Base-by-base conservation (phyloP, 2,329 filamentous ascomycete genomes). In the Xylariaceae sp. region DNA sequence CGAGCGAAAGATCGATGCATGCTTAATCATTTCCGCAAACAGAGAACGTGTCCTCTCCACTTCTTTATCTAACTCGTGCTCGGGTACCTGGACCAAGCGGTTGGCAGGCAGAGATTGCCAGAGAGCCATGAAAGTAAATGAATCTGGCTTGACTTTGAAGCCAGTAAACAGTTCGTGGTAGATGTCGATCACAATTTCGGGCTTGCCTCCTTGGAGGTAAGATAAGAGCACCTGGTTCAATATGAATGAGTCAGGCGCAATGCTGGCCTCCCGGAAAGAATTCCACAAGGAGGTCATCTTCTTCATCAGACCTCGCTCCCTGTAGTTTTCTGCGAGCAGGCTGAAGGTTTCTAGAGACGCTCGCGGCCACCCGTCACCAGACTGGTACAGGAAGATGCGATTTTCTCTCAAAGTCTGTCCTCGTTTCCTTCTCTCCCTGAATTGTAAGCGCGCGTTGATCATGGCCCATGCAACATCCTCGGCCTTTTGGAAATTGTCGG, bases 311-410 rank as follows among this genome's bases (percentile, higher is more conserved):
- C 81, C 78, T 15, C 86, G 82, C 49, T 84, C 77, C 54, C 83
- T 83, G 69, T 91, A 93, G 70, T 89, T 85, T 60, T 89, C 82
- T 1, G 90, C 82, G 37, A 94, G 77, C 10, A 94, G 79, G 2
- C 83, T 87, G 69, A 93, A 93, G 0, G 90, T 94, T 73, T 94
- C 90, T 48, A 88, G 80, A 2, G 82, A 91, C 2, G 89, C 90
- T 51, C 79, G 76, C 0, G 80, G 88, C 60, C 70, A 80, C 64
- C 64, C 73, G 66, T 57, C 67, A 61, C 55, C 75, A 66, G 53
- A 72, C 66, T 49, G 71, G 62, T 44, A 72, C 53, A 30, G 23
- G 23, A 30, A 30, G 75, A 60, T 17, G 64, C 68, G 51, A 75
- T 58, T 5, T 66, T 66, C 50, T 64, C 63, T 4, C 23, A 30